Evolutionary conservation across 805 yeast genomes (phyloP), one percentile per base, ranked within the genome.

Genomic region (Candida stauntonica): DNA sequence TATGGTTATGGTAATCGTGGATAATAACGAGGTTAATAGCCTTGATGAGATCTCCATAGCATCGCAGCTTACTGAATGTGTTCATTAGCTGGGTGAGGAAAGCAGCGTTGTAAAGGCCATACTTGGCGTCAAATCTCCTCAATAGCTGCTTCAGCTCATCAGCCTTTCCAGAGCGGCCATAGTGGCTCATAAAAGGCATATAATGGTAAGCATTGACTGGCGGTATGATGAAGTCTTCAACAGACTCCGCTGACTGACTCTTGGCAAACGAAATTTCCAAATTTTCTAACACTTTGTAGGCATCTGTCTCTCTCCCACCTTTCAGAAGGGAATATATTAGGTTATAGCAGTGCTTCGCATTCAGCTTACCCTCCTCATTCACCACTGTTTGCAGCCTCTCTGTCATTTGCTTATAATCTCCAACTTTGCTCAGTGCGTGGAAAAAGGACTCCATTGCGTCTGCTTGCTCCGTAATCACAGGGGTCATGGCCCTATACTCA

Each of bases 191-290:
- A 36, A 72, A 61, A 8, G 63, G 57, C 2, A 68, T 52, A 39
- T 70, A 73, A 31, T 67, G 63, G 41, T 67, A 66, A 0, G 75
- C 55, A 28, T 60, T 62, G 0, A 66, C 66, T 2, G 66, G 56
- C 3, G 74, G 68, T 26, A 64, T 54, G 8, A 51, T 31, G 9
- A 38, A 30, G 7, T 45, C 36, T 5, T 38, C 37, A 17, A 26
- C 28, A 5, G 13, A 13, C 5, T 31, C 30, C 6, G 58, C 41
- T 1, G 55, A 54, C 6, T 36, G 33, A 3, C 42, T 24, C 3
- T 46, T 48, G 21, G 43, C 24, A 5, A 31, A 21, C 2, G 52
- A 40, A 5, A 57, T 28, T 31, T 62, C 67, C 60, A 69, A 48
- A 29, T 57, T 51, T 2, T 44, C 26, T 11, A 72, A 44, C 0